These are phyloP conservation scores for Clitopilus passeckerianus DNA, from an alignment of 768 basidiomycete genomes.

Conservation along the genomic window DNA sequence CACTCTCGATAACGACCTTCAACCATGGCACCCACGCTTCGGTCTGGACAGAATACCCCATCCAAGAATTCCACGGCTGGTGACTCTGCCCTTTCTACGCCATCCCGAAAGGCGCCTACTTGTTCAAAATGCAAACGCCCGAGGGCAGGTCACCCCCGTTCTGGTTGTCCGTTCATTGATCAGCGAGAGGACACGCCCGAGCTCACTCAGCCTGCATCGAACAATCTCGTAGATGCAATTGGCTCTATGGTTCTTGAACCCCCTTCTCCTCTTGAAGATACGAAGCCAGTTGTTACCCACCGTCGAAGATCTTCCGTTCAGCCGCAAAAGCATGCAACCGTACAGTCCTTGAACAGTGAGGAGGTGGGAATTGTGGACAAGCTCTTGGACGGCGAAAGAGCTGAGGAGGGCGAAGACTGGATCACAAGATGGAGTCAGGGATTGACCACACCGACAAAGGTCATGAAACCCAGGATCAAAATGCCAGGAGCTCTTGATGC, in stretches of 20 bases:
- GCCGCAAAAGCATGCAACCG: constrained; percentile 8
- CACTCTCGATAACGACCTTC: background rate
- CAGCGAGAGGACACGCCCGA: constrained; percentile 12
- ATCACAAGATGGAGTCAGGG: constrained; percentile 33
- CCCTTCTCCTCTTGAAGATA: constrained; percentile 19
- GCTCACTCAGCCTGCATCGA: constrained; percentile 6
- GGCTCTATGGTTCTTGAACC: constrained; percentile 40
- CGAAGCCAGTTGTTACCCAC: constrained; percentile 23
- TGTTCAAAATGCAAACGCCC: constrained; percentile 55
- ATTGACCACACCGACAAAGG: constrained; percentile 13
- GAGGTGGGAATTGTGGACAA: background rate
- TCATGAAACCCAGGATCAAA: constrained; percentile 16
- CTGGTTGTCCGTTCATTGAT: constrained; percentile 49
- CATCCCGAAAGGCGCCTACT: constrained; percentile 46
- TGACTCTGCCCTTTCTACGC: constrained; percentile 14
- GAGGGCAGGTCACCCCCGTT: constrained; percentile 55
- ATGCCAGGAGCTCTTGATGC: constrained; percentile 58
- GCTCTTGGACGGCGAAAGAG: background rate
- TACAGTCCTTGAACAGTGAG: background rate
- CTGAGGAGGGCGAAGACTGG: constrained; percentile 18
- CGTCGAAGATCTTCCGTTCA: constrained; percentile 25
- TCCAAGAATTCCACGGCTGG: constrained; percentile 1
- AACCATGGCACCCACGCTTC: constrained; percentile 17
- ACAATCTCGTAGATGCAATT: constrained; percentile 34
- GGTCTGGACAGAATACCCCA: constrained; percentile 14